Percentiles rank a stretch among this genome's conserved stretches.
Conservation (phyloP, 169 alveolate species). For the Eimeria praecox region DNA sequence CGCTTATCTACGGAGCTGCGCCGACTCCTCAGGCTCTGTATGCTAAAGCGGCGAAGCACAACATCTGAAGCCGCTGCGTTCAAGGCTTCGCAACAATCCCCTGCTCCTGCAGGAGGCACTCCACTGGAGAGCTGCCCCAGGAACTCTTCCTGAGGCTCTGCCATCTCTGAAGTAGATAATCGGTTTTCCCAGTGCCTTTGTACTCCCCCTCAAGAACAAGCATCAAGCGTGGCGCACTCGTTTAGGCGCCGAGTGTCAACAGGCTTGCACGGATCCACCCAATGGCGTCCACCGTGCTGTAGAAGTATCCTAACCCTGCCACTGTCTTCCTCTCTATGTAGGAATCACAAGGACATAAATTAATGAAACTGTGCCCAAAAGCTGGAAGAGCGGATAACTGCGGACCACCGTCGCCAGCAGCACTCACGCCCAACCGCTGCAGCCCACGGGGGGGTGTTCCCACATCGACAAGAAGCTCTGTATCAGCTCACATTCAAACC, state of each 20-base stretch:
- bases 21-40: slow-evolving; percentile 32
- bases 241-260: background rate
- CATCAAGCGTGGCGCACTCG: background rate
- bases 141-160: slow-evolving; percentile 56
- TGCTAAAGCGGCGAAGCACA: slow-evolving; percentile 31
- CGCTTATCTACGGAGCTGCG: slow-evolving; percentile 27
- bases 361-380: background rate
- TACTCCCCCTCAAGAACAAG: background rate
- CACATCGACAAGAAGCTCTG: background rate
- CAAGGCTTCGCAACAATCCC: slow-evolving; percentile 69
- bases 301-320: background rate
- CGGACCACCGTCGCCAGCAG: background rate
- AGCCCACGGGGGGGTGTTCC: background rate
- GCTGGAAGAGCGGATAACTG: background rate
- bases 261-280: slow-evolving; percentile 10
- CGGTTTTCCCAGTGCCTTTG: background rate
- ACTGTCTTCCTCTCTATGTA: slow-evolving; percentile 18
- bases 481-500: background rate
- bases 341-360: background rate
- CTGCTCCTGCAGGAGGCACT: slow-evolving; percentile 70
- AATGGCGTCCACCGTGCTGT: background rate
- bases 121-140: slow-evolving; percentile 47
- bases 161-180: slow-evolving; percentile 25
- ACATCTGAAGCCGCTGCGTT: slow-evolving; percentile 62
- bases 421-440: slow-evolving; percentile 19